phyloP scores from a whole-genome alignment of 805 yeast species.

The Pichia membranifaciens region DNA sequence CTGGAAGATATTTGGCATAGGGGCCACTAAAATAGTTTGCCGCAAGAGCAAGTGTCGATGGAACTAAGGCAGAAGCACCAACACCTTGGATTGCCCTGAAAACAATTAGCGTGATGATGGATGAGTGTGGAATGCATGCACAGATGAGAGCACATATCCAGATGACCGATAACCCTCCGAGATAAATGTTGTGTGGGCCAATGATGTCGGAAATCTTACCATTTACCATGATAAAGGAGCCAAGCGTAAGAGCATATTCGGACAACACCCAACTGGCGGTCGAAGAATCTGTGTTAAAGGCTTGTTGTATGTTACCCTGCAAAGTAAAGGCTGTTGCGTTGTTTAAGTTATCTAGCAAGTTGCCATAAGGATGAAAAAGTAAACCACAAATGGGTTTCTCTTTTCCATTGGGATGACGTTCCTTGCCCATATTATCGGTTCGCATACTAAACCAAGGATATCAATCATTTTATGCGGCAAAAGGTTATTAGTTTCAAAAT shows the following conservation, averaged over 20 bases:
- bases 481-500: too few relatives aligned
- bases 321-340: conserved; percentile 24
- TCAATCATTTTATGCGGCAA: too few relatives aligned
- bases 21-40: conserved; percentile 22
- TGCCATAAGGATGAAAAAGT: conserved; percentile 13
- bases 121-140: conserved; percentile 31
- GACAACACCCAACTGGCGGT: conserved; percentile 39
- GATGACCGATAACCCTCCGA: conserved; percentile 17
- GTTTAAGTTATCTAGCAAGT: conserved; percentile 23
- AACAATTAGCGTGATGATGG: conserved; percentile 33
- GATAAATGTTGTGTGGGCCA: conserved; percentile 33
- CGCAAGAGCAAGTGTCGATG: conserved; percentile 23
- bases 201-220: conserved; percentile 39
- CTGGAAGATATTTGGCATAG: conserved; percentile 7
- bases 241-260: conserved; percentile 39
- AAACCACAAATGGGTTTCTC: conserved; percentile 14
- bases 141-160: conserved; percentile 28
- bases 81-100: conserved; percentile 43
- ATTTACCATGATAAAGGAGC: conserved; percentile 37
- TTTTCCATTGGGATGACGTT: conserved; percentile 16
- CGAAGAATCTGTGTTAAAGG: conserved; percentile 31
- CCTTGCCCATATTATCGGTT: conserved; percentile 8
- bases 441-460: too few relatives aligned
- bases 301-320: conserved; percentile 28
- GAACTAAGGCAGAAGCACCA: conserved; percentile 37